Conservation (phyloP, 1,139 yeast species). For the Kodamaea derodonti region DNA sequence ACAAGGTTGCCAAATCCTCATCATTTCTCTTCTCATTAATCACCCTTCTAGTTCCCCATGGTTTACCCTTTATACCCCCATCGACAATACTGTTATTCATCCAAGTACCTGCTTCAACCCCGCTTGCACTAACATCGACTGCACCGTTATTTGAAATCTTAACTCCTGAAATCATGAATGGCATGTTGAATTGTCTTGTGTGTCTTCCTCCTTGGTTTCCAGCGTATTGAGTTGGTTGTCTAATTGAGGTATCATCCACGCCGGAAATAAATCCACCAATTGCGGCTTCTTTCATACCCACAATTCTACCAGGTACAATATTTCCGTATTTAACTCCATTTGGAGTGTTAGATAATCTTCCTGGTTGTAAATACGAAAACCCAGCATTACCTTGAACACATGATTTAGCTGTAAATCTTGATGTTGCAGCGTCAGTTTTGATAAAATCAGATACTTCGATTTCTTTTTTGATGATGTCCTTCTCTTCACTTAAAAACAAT, state of each 20-base stretch:
- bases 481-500: slow-evolving; percentile 23
- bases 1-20: slow-evolving; percentile 8
- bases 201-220: slow-evolving; percentile 42
- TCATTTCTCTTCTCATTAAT: slow-evolving; percentile 6
- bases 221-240: slow-evolving; percentile 40
- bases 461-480: slow-evolving; percentile 18
- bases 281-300: slow-evolving; percentile 55
- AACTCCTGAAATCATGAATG: slow-evolving; percentile 41
- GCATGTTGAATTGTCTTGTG: slow-evolving; percentile 43
- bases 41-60: slow-evolving; percentile 5
- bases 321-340: slow-evolving; percentile 61
- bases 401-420: slow-evolving; percentile 9
- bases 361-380: slow-evolving; percentile 64
- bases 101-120: slow-evolving; percentile 42
- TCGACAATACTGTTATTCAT: slow-evolving; percentile 22
- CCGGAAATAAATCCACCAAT: slow-evolving; percentile 71
- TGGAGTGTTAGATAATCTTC: slow-evolving; percentile 71
- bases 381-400: slow-evolving; percentile 67
- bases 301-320: slow-evolving; percentile 68
- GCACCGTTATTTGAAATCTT: slow-evolving; percentile 36
- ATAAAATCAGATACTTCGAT: slow-evolving; percentile 20
- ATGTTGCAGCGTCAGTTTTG: slow-evolving; percentile 11
- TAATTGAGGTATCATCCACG: slow-evolving; percentile 34
- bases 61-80: slow-evolving; percentile 3
- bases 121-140: slow-evolving; percentile 38